Conservation (phyloP, 78 protist genomes). For the Dictyostelium citrinum region DNA sequence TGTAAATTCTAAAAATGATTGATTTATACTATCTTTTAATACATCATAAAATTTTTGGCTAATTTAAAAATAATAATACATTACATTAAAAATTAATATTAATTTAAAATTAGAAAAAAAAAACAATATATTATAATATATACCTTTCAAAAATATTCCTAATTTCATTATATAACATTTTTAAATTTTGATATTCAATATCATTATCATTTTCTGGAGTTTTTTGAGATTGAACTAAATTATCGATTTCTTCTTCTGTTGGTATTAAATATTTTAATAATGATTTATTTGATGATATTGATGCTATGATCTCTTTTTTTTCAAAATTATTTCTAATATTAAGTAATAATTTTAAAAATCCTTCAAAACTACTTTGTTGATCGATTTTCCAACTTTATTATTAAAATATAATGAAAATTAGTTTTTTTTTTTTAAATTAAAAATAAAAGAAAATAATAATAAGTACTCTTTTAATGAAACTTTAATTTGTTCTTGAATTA, state of each 20-base stretch:
- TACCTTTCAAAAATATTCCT: constrained; percentile 39
- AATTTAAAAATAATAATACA: neutral
- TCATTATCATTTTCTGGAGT: neutral
- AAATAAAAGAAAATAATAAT: neutral
- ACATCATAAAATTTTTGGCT: constrained; percentile 10
- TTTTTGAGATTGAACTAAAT: neutral
- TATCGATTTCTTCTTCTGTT: neutral
- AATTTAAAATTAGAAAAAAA: neutral
- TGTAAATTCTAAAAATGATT: constrained; percentile 20
- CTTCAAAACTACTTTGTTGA: constrained; percentile 7
- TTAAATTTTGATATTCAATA: neutral
- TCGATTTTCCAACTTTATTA: constrained; percentile 47
- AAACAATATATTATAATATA: neutral
- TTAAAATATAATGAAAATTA: too few relatives aligned
- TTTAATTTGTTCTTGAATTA: neutral
- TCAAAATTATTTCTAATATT: constrained; percentile 18
- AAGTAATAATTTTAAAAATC: constrained; percentile 2
- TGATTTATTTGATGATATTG: neutral
- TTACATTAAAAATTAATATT: neutral
- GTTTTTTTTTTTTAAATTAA: too few relatives aligned
- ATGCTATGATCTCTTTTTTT: neutral
- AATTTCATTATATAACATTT: neutral
- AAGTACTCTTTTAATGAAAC: neutral
- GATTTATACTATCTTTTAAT: constrained; percentile 11
- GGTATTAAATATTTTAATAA: constrained; percentile 31